Evolutionary conservation across 163 green algal species (phyloP).

Genomic region (Trebouxiophyceae sp.): DNA sequence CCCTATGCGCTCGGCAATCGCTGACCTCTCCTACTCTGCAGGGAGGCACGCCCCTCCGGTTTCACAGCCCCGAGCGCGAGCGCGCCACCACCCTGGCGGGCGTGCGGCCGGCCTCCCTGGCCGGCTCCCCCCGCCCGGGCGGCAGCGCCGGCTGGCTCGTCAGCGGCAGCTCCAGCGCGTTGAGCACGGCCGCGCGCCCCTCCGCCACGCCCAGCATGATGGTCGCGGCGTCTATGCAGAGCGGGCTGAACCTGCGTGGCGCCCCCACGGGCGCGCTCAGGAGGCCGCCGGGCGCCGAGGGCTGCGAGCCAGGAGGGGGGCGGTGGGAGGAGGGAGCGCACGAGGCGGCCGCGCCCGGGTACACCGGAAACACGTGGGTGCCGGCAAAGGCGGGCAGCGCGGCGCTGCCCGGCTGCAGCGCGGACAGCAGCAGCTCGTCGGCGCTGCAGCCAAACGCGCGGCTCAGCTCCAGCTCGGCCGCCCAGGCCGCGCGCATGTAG

Average conservation of each 20-base stretch:
- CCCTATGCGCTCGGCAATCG: no score
- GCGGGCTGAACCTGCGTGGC: slow-evolving; percentile 32
- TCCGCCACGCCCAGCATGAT: slow-evolving; percentile 37
- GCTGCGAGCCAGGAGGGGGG: neutral
- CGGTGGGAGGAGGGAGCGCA: slow-evolving; percentile 7
- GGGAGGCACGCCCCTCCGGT: no score
- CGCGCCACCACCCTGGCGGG: no score
- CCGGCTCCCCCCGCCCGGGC: no score
- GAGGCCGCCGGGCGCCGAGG: neutral
- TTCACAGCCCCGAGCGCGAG: no score
- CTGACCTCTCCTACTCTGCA: no score
- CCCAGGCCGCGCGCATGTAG: slow-evolving; percentile 53
- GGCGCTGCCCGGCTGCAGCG: slow-evolving; percentile 23
- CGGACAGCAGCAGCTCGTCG: slow-evolving; percentile 34
- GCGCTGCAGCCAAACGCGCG: slow-evolving; percentile 27
- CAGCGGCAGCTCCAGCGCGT: no score
- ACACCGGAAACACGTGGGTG: slow-evolving; percentile 37
- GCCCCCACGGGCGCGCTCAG: neutral
- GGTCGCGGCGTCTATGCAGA: slow-evolving; percentile 44
- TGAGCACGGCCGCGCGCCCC: slow-evolving; percentile 17
- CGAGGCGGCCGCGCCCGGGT: slow-evolving; percentile 23
- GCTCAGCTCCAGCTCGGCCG: slow-evolving; percentile 35
- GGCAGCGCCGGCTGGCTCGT: no score
- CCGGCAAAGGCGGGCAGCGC: slow-evolving; percentile 36
- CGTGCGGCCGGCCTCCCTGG: no score